Evolutionary conservation across 768 basidiomycete species (phyloP).

Genomic region (Obba rivulosa): DNA sequence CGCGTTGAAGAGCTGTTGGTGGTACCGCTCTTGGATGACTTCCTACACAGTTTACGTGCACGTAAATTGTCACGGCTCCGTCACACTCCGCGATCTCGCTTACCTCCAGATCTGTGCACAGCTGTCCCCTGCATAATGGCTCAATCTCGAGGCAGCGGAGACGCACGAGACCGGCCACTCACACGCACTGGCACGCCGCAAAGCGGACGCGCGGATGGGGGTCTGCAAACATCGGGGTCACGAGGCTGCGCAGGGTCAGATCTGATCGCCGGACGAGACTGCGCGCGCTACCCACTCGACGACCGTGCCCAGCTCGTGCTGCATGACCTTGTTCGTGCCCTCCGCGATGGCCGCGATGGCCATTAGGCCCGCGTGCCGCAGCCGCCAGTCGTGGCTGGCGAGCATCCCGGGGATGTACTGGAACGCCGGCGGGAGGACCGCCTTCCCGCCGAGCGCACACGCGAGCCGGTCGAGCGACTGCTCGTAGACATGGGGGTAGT

Average conservation of each 20-base stretch:
- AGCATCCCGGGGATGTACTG: slow-evolving; percentile 81
- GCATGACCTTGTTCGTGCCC: slow-evolving; percentile 78
- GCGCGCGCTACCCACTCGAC: slow-evolving; percentile 52
- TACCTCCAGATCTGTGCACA: slow-evolving; percentile 87
- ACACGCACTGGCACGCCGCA: slow-evolving; percentile 86
- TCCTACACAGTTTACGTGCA: slow-evolving; percentile 39
- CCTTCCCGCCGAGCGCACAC: slow-evolving; percentile 70
- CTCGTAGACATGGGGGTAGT: slow-evolving; percentile 72
- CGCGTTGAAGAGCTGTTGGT: slow-evolving; percentile 62
- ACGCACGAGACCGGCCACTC: slow-evolving; percentile 23
- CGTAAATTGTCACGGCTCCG: background rate
- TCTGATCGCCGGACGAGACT: background rate
- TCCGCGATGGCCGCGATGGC: slow-evolving; percentile 84
- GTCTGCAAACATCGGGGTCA: slow-evolving; percentile 74
- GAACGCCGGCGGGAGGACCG: slow-evolving; percentile 76
- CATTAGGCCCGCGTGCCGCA: slow-evolving; percentile 81
- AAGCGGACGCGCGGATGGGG: slow-evolving; percentile 67
- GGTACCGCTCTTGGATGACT: slow-evolving; percentile 67
- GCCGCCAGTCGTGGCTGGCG: slow-evolving; percentile 76
- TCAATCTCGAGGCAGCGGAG: background rate
- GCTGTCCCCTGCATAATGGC: slow-evolving; percentile 55
- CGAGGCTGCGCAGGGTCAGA: slow-evolving; percentile 42
- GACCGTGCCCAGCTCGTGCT: slow-evolving; percentile 76
- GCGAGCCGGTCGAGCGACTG: slow-evolving; percentile 80
- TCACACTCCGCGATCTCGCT: slow-evolving; percentile 6